phyloP scores from a whole-genome alignment of 2,329 filamentous ascomycete genomes.

The Phyllosticta citriasiana region DNA sequence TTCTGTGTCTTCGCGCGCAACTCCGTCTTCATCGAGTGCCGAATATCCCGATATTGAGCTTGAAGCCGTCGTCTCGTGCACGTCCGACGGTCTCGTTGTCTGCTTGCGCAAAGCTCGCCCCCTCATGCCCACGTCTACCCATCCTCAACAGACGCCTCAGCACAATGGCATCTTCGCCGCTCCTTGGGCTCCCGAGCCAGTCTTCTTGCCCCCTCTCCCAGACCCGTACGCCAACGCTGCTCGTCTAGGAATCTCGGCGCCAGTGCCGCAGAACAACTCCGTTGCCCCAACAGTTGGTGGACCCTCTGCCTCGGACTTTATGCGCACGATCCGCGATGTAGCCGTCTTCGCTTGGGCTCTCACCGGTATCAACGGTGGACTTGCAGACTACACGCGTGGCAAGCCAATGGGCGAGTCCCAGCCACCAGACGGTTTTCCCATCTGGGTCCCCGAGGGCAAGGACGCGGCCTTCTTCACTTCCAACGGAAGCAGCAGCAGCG shows the following conservation, averaged over 20 bases:
- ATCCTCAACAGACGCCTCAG: conserved; percentile 28
- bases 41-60: conserved; percentile 48
- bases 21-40: conserved; percentile 15
- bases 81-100: conserved; percentile 78
- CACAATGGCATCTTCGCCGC: conserved; percentile 63
- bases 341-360: conserved; percentile 83
- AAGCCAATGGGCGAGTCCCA: conserved; percentile 53
- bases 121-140: conserved; percentile 51
- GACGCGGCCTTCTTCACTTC: background rate
- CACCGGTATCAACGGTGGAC: conserved; percentile 66
- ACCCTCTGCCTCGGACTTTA: conserved; percentile 54
- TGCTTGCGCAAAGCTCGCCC: conserved; percentile 66
- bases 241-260: conserved; percentile 2
- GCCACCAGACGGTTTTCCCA: conserved; percentile 49
- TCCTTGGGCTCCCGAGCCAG: conserved; percentile 64
- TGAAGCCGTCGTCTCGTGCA: conserved; percentile 85
- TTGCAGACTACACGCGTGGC: conserved; percentile 55
- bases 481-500: conserved; percentile 7
- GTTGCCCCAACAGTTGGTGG: conserved; percentile 31
- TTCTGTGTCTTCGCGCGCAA: background rate
- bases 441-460: conserved; percentile 37
- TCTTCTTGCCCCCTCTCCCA: conserved; percentile 35
- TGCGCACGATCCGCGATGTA: conserved; percentile 72
- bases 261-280: conserved; percentile 14
- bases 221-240: conserved; percentile 9